Evolutionary conservation across 1,284 basidiomycete genomes (phyloP).

Genomic region (Naganishia sp.): DNA sequence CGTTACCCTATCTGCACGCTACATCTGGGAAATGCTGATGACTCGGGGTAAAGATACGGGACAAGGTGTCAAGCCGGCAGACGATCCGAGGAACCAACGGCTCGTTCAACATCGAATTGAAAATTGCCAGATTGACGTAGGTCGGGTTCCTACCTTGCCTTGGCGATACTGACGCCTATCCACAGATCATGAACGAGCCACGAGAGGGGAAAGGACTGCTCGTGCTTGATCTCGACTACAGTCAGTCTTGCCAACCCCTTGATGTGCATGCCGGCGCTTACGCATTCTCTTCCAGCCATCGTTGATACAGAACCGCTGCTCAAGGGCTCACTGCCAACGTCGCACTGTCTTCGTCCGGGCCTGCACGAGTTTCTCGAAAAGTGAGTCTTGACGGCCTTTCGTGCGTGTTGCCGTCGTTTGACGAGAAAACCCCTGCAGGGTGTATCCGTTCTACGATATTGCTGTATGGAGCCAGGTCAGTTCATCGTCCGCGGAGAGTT

Average conservation of each 20-base stretch:
- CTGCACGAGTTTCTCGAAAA: constrained; percentile 74
- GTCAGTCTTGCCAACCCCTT: constrained; percentile 52
- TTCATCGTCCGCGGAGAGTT: background rate
- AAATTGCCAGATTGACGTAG: constrained; percentile 59
- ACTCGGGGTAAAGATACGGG: constrained; percentile 43
- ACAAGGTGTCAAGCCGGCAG: constrained; percentile 63
- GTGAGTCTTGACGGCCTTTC: constrained; percentile 32
- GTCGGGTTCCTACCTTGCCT: constrained; percentile 14
- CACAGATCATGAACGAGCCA: constrained; percentile 70
- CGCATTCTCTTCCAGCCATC: constrained; percentile 60
- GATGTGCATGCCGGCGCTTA: background rate
- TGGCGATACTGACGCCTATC: background rate
- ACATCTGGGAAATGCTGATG: background rate
- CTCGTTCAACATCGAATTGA: constrained; percentile 72
- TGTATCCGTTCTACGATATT: constrained; percentile 81
- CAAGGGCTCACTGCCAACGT: constrained; percentile 70
- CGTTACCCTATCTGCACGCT: constrained; percentile 11
- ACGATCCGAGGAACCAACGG: constrained; percentile 73
- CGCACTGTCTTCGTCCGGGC: constrained; percentile 76
- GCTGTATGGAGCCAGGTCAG: constrained; percentile 68
- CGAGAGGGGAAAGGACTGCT: constrained; percentile 74
- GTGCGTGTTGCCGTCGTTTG: background rate
- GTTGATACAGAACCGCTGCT: constrained; percentile 79
- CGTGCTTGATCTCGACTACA: constrained; percentile 87
- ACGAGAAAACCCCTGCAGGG: constrained; percentile 41